Conservation (phyloP, 2,329 filamentous ascomycete genomes). For the Beauveria bassiana region DNA sequence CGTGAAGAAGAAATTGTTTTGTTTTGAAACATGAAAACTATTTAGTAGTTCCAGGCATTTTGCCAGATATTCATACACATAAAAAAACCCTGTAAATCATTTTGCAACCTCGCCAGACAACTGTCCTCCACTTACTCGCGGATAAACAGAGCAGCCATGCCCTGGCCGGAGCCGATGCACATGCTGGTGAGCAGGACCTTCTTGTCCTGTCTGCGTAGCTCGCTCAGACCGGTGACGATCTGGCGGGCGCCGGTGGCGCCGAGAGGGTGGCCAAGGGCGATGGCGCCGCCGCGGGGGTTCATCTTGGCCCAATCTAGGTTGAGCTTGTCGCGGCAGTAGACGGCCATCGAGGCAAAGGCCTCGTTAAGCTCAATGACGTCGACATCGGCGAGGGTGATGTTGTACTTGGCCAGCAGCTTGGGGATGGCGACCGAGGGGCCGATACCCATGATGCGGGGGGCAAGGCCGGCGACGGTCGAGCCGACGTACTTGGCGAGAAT, state of each 20-base stretch:
- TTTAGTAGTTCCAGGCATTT: not conserved
- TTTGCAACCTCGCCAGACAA: not conserved
- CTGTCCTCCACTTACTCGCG: not conserved
- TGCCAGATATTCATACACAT: constrained; percentile 11
- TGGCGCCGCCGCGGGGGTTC: constrained; percentile 75
- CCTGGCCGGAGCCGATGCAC: constrained; percentile 68
- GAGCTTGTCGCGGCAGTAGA: constrained; percentile 76
- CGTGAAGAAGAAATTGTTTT: not conserved
- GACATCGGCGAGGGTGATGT: constrained; percentile 70
- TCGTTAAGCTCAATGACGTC: constrained; percentile 95
- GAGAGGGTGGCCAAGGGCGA: constrained; percentile 76
- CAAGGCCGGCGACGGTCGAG: constrained; percentile 80
- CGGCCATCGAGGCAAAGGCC: constrained; percentile 95
- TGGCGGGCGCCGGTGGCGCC: constrained; percentile 70
- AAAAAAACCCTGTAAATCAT: not conserved
- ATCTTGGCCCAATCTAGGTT: constrained; percentile 67
- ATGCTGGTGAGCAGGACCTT: constrained; percentile 89
- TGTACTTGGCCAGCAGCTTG: constrained; percentile 78
- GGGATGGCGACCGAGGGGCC: constrained; percentile 66
- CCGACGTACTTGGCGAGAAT: constrained; percentile 93
- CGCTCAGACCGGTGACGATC: constrained; percentile 84
- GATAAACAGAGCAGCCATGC: constrained; percentile 60
- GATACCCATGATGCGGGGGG: constrained; percentile 95
- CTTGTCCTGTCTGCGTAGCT: constrained; percentile 76
- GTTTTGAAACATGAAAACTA: constrained; percentile 3